phyloP scores from a whole-genome alignment of 371 early-diverging fungal species.

The Rhizopus sp. region DNA sequence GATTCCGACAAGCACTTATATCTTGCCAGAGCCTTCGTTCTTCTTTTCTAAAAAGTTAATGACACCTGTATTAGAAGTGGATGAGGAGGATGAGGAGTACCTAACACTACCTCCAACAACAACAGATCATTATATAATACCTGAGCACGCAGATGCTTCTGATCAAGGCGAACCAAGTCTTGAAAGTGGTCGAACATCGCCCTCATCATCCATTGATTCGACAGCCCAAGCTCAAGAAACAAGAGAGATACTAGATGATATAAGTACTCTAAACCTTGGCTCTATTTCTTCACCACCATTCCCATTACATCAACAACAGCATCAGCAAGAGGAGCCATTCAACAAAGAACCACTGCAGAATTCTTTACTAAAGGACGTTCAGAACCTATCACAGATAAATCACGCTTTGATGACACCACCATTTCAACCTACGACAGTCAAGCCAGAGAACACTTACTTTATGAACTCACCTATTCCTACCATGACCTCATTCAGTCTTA shows the following conservation, averaged over 20 bases:
- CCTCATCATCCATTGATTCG: background rate
- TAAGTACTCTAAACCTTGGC: background rate
- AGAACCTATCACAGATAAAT: conserved; percentile 12
- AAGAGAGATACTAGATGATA: background rate
- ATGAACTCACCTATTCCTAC: conserved; percentile 5
- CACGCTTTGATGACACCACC: conserved; percentile 14
- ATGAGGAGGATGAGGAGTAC: conserved; percentile 17
- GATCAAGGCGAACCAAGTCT: conserved; percentile 11
- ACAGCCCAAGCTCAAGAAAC: background rate
- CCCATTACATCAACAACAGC: background rate
- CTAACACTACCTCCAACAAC: background rate
- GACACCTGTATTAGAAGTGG: conserved; percentile 24
- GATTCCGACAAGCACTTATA: conserved; percentile 2
- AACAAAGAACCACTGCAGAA: background rate
- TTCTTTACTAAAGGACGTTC: conserved; percentile 10
- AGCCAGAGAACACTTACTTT: background rate
- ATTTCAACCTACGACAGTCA: background rate
- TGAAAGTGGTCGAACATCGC: conserved; percentile 15
- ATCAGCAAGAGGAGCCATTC: too few species aligned
- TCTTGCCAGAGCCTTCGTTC: background rate
- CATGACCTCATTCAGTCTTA: conserved; percentile 50
- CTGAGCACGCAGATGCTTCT: background rate
- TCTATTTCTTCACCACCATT: background rate
- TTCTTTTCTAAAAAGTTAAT: conserved; percentile 9
- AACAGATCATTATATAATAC: background rate